These are phyloP conservation scores for Aspergillus conjunctus DNA, from an alignment of 495 filamentous ascomycete genomes.

Conservation along the genomic window DNA sequence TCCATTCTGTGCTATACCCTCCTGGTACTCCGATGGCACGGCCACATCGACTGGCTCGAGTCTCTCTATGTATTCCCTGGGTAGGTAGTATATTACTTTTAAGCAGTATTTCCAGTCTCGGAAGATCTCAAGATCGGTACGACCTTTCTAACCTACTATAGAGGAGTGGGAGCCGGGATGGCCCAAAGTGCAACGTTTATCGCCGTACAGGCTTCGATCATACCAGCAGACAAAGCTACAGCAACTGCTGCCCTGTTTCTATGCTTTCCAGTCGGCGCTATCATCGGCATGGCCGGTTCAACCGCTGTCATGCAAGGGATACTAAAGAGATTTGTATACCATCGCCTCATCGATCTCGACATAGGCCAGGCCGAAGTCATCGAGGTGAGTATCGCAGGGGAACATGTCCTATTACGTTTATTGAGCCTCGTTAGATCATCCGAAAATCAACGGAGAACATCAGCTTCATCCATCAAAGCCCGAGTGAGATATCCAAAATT, in stretches of 20 bases:
- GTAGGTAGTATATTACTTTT: neutral
- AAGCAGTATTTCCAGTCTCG: no score
- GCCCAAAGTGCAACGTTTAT: neutral
- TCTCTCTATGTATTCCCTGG: neutral
- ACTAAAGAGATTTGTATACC: neutral
- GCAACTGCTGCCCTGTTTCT: neutral
- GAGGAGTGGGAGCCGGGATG: neutral
- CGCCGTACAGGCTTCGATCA: neutral
- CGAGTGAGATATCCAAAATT: neutral
- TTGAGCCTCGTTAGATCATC: neutral
- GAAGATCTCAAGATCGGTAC: neutral
- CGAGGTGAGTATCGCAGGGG: neutral
- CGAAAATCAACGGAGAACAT: neutral
- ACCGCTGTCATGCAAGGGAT: neutral
- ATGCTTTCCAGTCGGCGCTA: neutral
- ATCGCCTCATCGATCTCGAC: neutral
- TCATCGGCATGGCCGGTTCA: neutral
- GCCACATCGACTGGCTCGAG: neutral
- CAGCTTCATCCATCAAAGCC: neutral
- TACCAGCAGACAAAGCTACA: neutral
- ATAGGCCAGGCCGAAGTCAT: neutral
- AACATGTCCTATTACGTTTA: neutral
- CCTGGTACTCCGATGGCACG: neutral
- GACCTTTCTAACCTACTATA: neutral
- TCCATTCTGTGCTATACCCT: neutral